These are phyloP conservation scores for Sequoia sempervirens DNA, from an alignment of 75 land plant species.

Conservation along the genomic window DNA sequence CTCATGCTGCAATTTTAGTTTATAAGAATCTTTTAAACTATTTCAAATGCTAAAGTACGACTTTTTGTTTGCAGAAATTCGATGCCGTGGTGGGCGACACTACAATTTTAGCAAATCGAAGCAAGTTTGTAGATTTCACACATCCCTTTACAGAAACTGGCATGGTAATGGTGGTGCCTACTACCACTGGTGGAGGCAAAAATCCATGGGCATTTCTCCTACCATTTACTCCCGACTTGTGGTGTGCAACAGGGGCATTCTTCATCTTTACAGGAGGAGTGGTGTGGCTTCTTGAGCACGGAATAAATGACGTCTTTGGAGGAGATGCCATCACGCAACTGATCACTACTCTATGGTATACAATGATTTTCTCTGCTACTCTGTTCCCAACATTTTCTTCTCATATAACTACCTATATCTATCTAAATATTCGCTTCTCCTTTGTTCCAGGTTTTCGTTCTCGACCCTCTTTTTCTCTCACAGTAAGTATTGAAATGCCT, in stretches of 20 bases:
- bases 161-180: slow-evolving; percentile 56
- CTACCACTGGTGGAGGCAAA: slow-evolving; percentile 16
- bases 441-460: no score
- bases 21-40: background rate
- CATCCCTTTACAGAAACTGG: slow-evolving; percentile 72
- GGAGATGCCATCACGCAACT: slow-evolving; percentile 33
- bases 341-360: slow-evolving; percentile 21
- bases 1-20: background rate
- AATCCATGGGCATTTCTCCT: slow-evolving; percentile 46
- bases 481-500: no score
- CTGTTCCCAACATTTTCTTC: no score
- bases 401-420: no score
- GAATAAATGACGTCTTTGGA: slow-evolving; percentile 37
- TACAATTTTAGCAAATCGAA: slow-evolving; percentile 54
- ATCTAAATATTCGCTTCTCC: no score
- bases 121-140: slow-evolving; percentile 68
- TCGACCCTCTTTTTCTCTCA: no score
- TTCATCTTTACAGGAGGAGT: slow-evolving; percentile 48
- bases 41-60: background rate
- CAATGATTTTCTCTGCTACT: background rate
- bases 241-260: slow-evolving; percentile 33
- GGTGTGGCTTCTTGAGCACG: slow-evolving; percentile 60
- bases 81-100: slow-evolving; percentile 80
- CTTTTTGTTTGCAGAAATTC: slow-evolving; percentile 36
- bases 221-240: slow-evolving; percentile 39